Evolutionary conservation across 192 early-diverging fungal species (phyloP), one percentile per base, ranked within the genome.

Genomic region (Gaertneriomyces sp.): DNA sequence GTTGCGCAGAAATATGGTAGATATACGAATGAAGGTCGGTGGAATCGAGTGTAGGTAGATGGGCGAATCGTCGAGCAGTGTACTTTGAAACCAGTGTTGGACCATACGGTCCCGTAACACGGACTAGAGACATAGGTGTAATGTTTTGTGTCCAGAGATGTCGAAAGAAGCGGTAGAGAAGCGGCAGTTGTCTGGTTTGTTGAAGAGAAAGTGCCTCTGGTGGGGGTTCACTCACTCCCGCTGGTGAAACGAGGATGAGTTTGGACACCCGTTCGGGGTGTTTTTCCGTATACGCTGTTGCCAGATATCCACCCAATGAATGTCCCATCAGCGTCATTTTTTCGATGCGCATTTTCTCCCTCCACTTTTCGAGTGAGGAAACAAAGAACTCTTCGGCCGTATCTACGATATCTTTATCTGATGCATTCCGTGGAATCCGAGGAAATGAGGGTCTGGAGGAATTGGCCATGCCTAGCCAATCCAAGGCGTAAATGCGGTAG

Each of bases 401-500:
- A 4, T 49, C 46, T 7, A 70, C 68, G 19, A 79, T 61, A 19
- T 65, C 61, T 8, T 55, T 53, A 45, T 73, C 63, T n/a, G 55
- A 76, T 69, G 14, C 57, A 69, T 60, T 87, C 74, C 73, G 78
- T 73, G 9, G 68, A 73, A 64, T 54, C 72, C 65, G 58, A 50
- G 78, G 52, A 68, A 88, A 94, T 17, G 76, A 75, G 14, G 91
- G 89, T 6, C 93, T 79, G n/a, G 88, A 87, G 66, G 84, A 88
- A 68, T 90, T 84, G 42, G 90, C 95, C 91, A 93, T 95, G n/a
- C 95, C 93, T 1, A 98, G 79, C 95, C 95, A 98, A 82, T 98
- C 95, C 51, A 90, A 77, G 14, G 87, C 79, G 65, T 87, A 88
- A 19, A 89, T 73, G 40, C 81, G 78, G 41, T 76, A 85, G 7